A percentile compares a stretch with the other conserved stretches of the same genome.
Evolutionary conservation across 148 eudicot genomes (phyloP).

Genomic region (Amaranthus hypochondriacus): DNA sequence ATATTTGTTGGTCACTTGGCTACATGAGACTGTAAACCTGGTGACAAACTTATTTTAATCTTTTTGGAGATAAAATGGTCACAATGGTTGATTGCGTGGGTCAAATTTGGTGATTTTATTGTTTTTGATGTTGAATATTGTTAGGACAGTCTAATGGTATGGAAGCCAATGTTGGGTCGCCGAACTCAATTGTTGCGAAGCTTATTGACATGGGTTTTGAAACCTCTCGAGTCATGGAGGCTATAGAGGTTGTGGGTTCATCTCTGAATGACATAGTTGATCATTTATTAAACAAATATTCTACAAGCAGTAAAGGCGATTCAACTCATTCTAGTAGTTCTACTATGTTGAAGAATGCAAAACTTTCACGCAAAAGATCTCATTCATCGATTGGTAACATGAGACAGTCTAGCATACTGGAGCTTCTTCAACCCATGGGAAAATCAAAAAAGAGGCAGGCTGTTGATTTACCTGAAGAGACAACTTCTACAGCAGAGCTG

Average conservation of each 20-base stretch:
- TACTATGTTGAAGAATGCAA: slow-evolving; percentile 2
- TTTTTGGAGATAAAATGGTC: neutral
- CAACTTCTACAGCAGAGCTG: slow-evolving; percentile 23
- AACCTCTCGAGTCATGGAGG: slow-evolving; percentile 30
- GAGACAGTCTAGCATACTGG: slow-evolving; percentile 55
- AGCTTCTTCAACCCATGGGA: slow-evolving; percentile 38
- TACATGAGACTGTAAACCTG: too few relatives aligned
- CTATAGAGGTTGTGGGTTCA: slow-evolving; percentile 37
- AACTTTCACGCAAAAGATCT: slow-evolving; percentile 34
- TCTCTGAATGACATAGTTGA: slow-evolving; percentile 47
- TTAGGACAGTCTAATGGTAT: neutral
- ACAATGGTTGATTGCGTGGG: too few relatives aligned
- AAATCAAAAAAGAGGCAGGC: slow-evolving; percentile 38
- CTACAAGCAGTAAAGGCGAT: slow-evolving; percentile 17
- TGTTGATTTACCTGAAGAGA: slow-evolving; percentile 3
- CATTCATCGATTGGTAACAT: slow-evolving; percentile 33
- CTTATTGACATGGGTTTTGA: slow-evolving; percentile 61
- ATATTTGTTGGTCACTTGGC: neutral
- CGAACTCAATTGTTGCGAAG: slow-evolving; percentile 21
- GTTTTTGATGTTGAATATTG: neutral
- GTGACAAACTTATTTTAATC: neutral
- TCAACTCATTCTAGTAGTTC: slow-evolving; percentile 28
- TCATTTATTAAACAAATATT: slow-evolving; percentile 34
- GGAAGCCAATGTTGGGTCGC: slow-evolving; percentile 6
- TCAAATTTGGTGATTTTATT: neutral